phyloP scores from a whole-genome alignment of 176 grass and related monocot species.

The Pontederia paniculata region DNA sequence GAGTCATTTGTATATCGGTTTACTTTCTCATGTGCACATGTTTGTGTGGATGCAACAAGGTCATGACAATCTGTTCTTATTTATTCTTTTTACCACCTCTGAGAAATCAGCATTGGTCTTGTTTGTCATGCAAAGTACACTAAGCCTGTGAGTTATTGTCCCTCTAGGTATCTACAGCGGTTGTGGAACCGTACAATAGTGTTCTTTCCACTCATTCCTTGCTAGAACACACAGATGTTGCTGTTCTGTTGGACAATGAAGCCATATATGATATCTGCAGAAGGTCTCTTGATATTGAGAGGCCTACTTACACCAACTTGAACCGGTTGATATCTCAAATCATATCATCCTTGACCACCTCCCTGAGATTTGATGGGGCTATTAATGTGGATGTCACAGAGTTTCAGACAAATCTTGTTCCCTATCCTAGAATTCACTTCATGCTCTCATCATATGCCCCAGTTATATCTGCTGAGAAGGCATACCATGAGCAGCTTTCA shows the following conservation, averaged over 20 bases:
- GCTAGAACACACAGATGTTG: conserved; percentile 15
- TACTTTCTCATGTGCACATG: no score
- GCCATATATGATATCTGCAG: conserved; percentile 12
- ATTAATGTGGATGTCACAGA: conserved; percentile 17
- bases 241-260: conserved; percentile 12
- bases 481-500: conserved; percentile 7
- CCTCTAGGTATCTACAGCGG: conserved; percentile 5
- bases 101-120: no score
- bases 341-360: conserved; percentile 13
- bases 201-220: conserved; percentile 11
- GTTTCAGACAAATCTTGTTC: conserved; percentile 18
- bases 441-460: conserved; percentile 11
- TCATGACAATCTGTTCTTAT: no score
- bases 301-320: conserved; percentile 11
- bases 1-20: no score
- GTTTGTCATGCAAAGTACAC: no score
- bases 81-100: no score
- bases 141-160: neutral
- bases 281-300: conserved; percentile 9
- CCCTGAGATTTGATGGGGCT: conserved; percentile 8
- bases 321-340: conserved; percentile 11
- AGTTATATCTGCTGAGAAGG: conserved; percentile 6
- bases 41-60: no score
- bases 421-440: conserved; percentile 13
- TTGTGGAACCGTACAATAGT: conserved; percentile 14